A percentile compares a stretch with the other conserved stretches of the same genome.
Evolutionary conservation across 2,329 filamentous ascomycete genomes (phyloP).

Genomic region (Alternaria ethzedia): DNA sequence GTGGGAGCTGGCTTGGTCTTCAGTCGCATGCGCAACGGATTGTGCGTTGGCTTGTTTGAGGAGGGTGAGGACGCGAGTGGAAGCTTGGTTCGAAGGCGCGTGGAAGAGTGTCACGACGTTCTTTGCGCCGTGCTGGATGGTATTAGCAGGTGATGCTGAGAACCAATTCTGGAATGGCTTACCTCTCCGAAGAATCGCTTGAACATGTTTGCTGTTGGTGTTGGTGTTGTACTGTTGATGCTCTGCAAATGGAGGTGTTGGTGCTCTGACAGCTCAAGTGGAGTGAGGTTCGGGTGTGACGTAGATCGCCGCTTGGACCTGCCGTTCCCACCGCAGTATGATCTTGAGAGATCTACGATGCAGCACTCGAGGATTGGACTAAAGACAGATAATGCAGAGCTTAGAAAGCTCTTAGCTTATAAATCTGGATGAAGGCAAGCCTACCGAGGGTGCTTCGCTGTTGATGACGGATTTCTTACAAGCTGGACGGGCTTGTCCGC

Average conservation of each 20-base stretch:
- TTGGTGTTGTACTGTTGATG: conserved; percentile 7
- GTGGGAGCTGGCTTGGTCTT: conserved; percentile 76
- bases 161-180: background rate
- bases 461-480: background rate
- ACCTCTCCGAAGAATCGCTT: conserved; percentile 58
- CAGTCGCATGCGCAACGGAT: conserved; percentile 70
- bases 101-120: conserved; percentile 98
- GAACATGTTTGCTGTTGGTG: conserved; percentile 44
- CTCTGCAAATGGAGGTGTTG: conserved; percentile 19
- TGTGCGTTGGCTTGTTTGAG: conserved; percentile 81
- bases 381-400: background rate
- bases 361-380: background rate
- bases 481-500: background rate
- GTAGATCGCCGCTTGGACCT: conserved; percentile 29
- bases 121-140: conserved; percentile 53
- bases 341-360: conserved; percentile 1
- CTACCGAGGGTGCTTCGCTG: background rate
- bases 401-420: background rate
- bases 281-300: conserved; percentile 35
- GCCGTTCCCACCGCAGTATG: conserved; percentile 5
- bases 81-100: conserved; percentile 75
- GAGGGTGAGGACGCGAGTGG: conserved; percentile 73
- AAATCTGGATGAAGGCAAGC: background rate
- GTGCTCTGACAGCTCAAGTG: conserved; percentile 20
- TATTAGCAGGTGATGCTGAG: background rate